Conservation (phyloP, 2,329 filamentous ascomycete genomes). For the Phialemonium atrogriseum region DNA sequence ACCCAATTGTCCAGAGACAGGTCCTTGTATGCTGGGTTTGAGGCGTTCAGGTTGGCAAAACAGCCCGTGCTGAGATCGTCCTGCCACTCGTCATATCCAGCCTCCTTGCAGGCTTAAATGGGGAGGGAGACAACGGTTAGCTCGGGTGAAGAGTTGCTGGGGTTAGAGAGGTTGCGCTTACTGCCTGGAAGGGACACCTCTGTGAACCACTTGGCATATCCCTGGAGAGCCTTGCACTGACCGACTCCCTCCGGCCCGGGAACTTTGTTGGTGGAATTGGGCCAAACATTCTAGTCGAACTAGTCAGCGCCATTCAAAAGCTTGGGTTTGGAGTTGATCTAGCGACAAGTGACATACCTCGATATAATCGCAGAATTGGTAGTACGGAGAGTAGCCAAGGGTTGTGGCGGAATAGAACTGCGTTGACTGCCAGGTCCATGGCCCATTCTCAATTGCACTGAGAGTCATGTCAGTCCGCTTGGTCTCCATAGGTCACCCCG, state of each 20-base stretch:
- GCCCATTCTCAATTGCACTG: constrained; percentile 44
- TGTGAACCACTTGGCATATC: constrained; percentile 40
- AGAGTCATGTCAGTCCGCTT: too few relatives aligned
- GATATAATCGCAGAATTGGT: constrained; percentile 39
- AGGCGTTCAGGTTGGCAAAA: constrained; percentile 35
- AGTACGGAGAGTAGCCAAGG: constrained; percentile 40
- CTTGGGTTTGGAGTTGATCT: too few relatives aligned
- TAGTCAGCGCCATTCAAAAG: neutral
- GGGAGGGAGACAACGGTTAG: too few relatives aligned
- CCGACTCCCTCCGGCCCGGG: constrained; percentile 43
- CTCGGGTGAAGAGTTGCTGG: too few relatives aligned
- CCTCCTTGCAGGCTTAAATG: constrained; percentile 27
- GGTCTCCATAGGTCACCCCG: too few relatives aligned
- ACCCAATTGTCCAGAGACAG: constrained; percentile 27
- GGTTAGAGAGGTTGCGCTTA: too few relatives aligned
- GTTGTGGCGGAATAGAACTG: constrained; percentile 27
- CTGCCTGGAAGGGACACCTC: constrained; percentile 31
- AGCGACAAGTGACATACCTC: constrained; percentile 17
- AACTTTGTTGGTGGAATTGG: constrained; percentile 31
- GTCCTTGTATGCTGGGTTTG: constrained; percentile 30
- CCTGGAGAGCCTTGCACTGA: constrained; percentile 38
- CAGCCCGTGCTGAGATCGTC: constrained; percentile 36
- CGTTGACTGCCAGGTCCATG: constrained; percentile 45
- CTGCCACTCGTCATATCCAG: constrained; percentile 35
- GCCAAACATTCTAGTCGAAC: constrained; percentile 26